Conservation (phyloP, 1,284 basidiomycete species). For the Rhodotorula glutinis region DNA sequence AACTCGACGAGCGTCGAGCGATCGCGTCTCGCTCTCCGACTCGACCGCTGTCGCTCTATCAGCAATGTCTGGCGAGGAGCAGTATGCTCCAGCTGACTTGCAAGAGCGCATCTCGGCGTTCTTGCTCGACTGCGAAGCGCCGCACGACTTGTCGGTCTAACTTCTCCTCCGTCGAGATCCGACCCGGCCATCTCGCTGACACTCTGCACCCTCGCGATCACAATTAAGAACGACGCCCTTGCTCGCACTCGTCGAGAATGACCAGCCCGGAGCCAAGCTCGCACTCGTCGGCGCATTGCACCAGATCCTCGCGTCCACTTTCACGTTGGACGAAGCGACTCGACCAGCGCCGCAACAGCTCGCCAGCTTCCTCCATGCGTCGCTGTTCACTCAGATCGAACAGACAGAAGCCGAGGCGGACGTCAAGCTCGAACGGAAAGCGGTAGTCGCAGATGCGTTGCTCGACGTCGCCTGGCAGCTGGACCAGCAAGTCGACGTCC, state of each 20-base stretch:
- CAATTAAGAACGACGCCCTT: not conserved
- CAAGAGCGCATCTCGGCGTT: not conserved
- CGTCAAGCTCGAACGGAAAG: not conserved
- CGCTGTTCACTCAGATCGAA: slow-evolving; percentile 8
- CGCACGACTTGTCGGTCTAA: not conserved
- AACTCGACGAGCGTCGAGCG: too few species aligned
- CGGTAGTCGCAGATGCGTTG: slow-evolving; percentile 54
- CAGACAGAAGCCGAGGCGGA: not conserved
- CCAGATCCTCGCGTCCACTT: slow-evolving; percentile 7
- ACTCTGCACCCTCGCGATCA: not conserved
- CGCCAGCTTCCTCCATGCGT: slow-evolving; percentile 6
- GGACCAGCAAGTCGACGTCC: slow-evolving; percentile 64
- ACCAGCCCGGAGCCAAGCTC: not conserved
- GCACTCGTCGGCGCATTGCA: slow-evolving; percentile 4
- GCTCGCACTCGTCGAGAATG: not conserved
- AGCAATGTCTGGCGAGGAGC: not conserved
- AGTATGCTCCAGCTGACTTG: not conserved
- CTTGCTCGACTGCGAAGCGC: not conserved
- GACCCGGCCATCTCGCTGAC: not conserved
- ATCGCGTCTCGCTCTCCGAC: too few species aligned
- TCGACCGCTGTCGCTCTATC: too few species aligned
- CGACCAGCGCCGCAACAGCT: not conserved
- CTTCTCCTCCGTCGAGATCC: not conserved
- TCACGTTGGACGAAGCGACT: not conserved
- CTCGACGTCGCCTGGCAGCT: slow-evolving; percentile 74